phyloP scores from a whole-genome alignment of 2,329 filamentous ascomycete genomes.

The Zymoseptoria pseudotritici region DNA sequence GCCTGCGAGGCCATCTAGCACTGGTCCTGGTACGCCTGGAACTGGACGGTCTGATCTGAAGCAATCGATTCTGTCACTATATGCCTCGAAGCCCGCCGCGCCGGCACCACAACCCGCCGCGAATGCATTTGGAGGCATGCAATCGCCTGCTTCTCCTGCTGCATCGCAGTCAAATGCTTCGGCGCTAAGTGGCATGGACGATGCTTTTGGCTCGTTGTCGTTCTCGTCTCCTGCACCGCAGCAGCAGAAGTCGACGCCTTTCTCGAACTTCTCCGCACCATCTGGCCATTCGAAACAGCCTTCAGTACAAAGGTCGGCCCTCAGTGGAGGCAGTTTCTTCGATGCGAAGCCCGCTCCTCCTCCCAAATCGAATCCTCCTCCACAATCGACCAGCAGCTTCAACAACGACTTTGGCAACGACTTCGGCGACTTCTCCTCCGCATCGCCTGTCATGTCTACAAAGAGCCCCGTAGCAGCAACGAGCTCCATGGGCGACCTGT shows the following conservation, averaged over 20 bases:
- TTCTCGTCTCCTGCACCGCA: slow-evolving; percentile 45
- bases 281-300: slow-evolving; percentile 41
- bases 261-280: slow-evolving; percentile 55
- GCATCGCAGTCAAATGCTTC: slow-evolving; percentile 20
- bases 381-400: slow-evolving; percentile 30
- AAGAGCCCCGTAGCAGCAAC: slow-evolving; percentile 39
- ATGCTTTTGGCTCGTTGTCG: slow-evolving; percentile 69
- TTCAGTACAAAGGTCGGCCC: slow-evolving; percentile 28
- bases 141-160: slow-evolving; percentile 37
- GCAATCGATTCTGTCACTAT: slow-evolving; percentile 92
- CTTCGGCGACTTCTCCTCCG: slow-evolving; percentile 56
- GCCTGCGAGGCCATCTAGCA: slow-evolving; percentile 71
- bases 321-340: slow-evolving; percentile 76
- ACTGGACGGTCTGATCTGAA: slow-evolving; percentile 88
- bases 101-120: slow-evolving; percentile 35
- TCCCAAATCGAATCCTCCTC: slow-evolving; percentile 30
- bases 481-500: slow-evolving; percentile 65
- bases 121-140: slow-evolving; percentile 57
- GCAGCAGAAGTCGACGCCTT: slow-evolving; percentile 53
- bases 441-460: slow-evolving; percentile 37
- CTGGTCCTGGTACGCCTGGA: slow-evolving; percentile 49
- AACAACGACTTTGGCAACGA: slow-evolving; percentile 42
- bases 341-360: slow-evolving; percentile 51
- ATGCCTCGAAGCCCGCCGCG: slow-evolving; percentile 74
- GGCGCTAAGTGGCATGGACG: slow-evolving; percentile 57